Evolutionary conservation across 2,329 filamentous ascomycete genomes (phyloP), one percentile per base, ranked within the genome.

Genomic region (Aspergillus candidus): DNA sequence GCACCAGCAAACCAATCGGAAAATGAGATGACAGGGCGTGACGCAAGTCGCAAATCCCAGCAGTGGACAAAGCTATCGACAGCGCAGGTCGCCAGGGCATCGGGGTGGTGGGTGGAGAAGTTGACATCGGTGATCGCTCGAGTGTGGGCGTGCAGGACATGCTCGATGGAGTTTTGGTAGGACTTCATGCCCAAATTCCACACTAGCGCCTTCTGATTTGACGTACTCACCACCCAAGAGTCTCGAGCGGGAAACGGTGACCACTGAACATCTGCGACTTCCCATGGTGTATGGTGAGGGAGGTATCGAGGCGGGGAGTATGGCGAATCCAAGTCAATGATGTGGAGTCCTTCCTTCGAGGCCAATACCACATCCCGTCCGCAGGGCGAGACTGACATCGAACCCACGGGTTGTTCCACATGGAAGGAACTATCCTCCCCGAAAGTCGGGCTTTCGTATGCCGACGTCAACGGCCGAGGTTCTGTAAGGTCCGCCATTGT

Each of bases 181-280:
- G 72, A 72, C 40, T 72, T 71, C 62, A 88, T 77, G 53, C 85
- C 88, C 48, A 96, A 73, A 63, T 96, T 96, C 89, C 89, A 96
- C 14, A 96, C 87, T 40, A 96, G 74, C 14, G 90, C 93, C 55
- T 93, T 88, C 64, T 96, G 90, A 63, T 96, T 96, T 13, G 89
- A 91, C 1, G 90, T 95, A 47, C 88, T 94, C 31, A 88, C 87
- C 13, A 96, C 85, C 90, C 91, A 96, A 58, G 90, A 90, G 63
- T 94, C 87, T 38, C 90, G 80, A 14, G 79, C 81, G 11, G 90
- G 86, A 63, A 96, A 95, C 1, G 91, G 91, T 10, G 88, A 95
- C 91, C 91, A 96, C 67, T 96, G 91, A 27, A 95, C 90, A 66
- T 96, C 91, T 10, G 91, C 89, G 4, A 95, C 90, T 40, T 94